These are phyloP conservation scores for Selaginella tamariscina DNA, from an alignment of 75 land plant species.

Conservation along the genomic window DNA sequence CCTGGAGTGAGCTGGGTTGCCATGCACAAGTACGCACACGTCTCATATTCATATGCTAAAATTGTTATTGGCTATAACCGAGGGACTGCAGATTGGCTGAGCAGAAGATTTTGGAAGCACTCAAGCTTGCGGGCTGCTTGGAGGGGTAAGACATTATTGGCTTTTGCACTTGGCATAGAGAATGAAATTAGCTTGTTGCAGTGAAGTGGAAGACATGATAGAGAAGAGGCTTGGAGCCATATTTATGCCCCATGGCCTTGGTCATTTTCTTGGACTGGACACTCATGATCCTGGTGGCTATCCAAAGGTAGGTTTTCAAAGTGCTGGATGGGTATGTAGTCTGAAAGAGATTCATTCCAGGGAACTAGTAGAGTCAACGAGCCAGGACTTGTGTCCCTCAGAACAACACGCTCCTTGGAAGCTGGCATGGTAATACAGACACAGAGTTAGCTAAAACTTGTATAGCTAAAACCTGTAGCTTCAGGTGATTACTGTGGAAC, in stretches of 20 bases:
- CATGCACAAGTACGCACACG: conserved; percentile 64
- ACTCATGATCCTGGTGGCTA: conserved; percentile 99
- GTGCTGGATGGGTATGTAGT: too few relatives aligned
- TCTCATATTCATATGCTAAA: neutral
- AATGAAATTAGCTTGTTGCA: conserved; percentile 5
- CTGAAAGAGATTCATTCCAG: too few relatives aligned
- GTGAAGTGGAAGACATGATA: conserved; percentile 74
- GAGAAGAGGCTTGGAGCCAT: conserved; percentile 66
- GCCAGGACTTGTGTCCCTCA: conserved; percentile 65
- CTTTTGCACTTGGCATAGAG: neutral
- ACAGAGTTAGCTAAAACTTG: too few relatives aligned
- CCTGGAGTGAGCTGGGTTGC: conserved; percentile 62
- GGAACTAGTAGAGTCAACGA: conserved; percentile 61
- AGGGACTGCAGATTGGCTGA: conserved; percentile 57
- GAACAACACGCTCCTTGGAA: conserved; percentile 55
- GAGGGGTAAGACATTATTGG: conserved; percentile 14
- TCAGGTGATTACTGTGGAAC: conserved; percentile 93
- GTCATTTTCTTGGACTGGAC: conserved; percentile 92
- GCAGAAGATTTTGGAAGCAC: conserved; percentile 43
- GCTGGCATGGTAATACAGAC: conserved; percentile 79
- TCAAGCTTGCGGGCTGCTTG: conserved; percentile 17
- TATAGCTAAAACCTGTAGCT: too few relatives aligned
- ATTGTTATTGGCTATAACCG: neutral
- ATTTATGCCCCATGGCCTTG: conserved; percentile 99
- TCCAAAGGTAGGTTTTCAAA: conserved; percentile 50